A percentile compares a stretch with the other conserved stretches of the same genome.
These are phyloP conservation scores for Trichomonas vaginalis DNA, from an alignment of 208 protist species.

Conservation along the genomic window DNA sequence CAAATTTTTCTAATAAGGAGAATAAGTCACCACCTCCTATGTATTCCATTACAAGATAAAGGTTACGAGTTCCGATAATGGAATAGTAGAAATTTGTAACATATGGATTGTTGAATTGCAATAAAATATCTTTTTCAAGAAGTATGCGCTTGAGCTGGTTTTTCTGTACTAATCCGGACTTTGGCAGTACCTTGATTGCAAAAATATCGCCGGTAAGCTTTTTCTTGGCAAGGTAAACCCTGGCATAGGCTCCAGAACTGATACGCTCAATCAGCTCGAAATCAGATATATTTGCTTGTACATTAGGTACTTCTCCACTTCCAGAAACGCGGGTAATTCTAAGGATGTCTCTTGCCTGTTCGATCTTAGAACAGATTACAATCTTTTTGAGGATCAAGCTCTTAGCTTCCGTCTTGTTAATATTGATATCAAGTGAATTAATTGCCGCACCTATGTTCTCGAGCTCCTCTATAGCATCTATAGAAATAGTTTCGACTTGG, in stretches of 20 bases:
- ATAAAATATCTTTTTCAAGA: neutral
- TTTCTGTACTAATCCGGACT: neutral
- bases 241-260: constrained; percentile 51
- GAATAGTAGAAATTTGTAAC: neutral
- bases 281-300: constrained; percentile 30
- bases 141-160: neutral
- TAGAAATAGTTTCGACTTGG: neutral
- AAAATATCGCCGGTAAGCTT: constrained; percentile 43
- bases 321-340: neutral
- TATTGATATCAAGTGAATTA: neutral
- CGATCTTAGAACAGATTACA: neutral
- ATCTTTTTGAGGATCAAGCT: neutral
- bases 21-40: neutral
- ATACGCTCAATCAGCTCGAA: constrained; percentile 51
- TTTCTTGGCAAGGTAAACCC: constrained; percentile 41
- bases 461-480: neutral
- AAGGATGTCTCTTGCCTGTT: neutral
- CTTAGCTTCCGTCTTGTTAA: neutral
- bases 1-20: neutral
- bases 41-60: constrained; percentile 1
- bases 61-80: neutral
- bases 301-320: neutral
- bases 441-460: neutral
- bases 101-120: neutral
- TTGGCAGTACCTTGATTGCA: constrained; percentile 43